Evolutionary conservation across 2,329 filamentous ascomycete genomes (phyloP).

Genomic region (Aspergillus versicolor): DNA sequence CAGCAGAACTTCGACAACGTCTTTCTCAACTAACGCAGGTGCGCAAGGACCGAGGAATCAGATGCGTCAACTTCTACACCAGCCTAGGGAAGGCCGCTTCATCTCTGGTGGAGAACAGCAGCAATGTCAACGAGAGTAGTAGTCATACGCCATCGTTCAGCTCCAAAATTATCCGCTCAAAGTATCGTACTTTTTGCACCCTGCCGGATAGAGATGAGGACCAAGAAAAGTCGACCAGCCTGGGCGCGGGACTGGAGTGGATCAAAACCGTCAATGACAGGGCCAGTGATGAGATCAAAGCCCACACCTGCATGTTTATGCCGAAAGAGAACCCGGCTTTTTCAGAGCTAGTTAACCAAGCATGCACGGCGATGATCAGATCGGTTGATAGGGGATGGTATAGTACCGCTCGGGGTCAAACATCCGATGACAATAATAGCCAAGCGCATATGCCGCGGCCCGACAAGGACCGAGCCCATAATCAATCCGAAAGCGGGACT

Average conservation of each 20-base stretch:
- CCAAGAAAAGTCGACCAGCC: slow-evolving; percentile 20
- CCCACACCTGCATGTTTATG: slow-evolving; percentile 63
- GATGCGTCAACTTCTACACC: slow-evolving; percentile 86
- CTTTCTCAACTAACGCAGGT: slow-evolving; percentile 67
- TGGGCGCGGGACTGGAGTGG: slow-evolving; percentile 57
- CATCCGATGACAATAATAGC: slow-evolving; percentile 21
- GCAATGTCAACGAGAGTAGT: slow-evolving; percentile 3
- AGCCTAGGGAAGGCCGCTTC: slow-evolving; percentile 68
- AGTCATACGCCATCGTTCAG: slow-evolving; percentile 27
- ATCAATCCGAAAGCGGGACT: slow-evolving; percentile 23
- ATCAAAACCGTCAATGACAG: slow-evolving; percentile 73
- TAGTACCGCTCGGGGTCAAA: slow-evolving; percentile 24
- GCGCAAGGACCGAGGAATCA: slow-evolving; percentile 64
- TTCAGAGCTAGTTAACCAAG: slow-evolving; percentile 37
- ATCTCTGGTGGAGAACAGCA: slow-evolving; percentile 27
- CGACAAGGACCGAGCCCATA: slow-evolving; percentile 11
- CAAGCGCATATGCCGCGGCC: slow-evolving; percentile 16
- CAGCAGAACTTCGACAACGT: slow-evolving; percentile 75
- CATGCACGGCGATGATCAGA: slow-evolving; percentile 37
- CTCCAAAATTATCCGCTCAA: slow-evolving; percentile 43
- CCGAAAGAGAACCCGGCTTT: slow-evolving; percentile 47
- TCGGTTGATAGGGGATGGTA: slow-evolving; percentile 45
- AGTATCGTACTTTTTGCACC: slow-evolving; percentile 84
- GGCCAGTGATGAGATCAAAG: slow-evolving; percentile 73
- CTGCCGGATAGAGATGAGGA: slow-evolving; percentile 59